Evolutionary conservation across 352 stramenopile genomes (phyloP).

Genomic region (Globisporangium okanoganense): DNA sequence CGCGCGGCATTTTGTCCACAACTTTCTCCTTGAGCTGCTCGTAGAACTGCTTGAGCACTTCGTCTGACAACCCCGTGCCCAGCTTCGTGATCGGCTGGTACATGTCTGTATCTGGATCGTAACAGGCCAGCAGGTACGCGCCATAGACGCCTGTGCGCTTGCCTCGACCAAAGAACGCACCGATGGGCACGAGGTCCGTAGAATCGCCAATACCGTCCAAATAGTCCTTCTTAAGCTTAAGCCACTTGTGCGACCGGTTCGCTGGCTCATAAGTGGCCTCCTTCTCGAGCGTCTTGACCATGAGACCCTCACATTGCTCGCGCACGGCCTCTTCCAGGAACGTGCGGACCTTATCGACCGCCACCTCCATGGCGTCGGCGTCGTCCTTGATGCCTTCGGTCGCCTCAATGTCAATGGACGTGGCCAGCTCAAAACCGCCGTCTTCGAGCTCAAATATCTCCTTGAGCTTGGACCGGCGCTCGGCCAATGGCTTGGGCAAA

Average conservation of each 20-base stretch:
- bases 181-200: slow-evolving; percentile 98
- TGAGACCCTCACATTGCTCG: slow-evolving; percentile 95
- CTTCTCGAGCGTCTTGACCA: slow-evolving; percentile 99
- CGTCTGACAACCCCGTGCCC: slow-evolving; percentile 98
- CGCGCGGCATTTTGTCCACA: slow-evolving; percentile 78
- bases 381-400: slow-evolving; percentile 86
- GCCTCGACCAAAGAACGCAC: slow-evolving; percentile 95
- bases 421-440: slow-evolving; percentile 94
- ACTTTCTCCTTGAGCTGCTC: slow-evolving; percentile 81
- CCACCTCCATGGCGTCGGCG: slow-evolving; percentile 83
- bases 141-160: slow-evolving; percentile 97
- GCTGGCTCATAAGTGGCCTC: slow-evolving; percentile 98
- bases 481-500: slow-evolving; percentile 84
- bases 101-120: slow-evolving; percentile 97
- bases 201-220: slow-evolving; percentile 97
- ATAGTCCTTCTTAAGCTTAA: slow-evolving; percentile 99
- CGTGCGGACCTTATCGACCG: slow-evolving; percentile 74
- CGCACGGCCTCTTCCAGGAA: slow-evolving; percentile 96
- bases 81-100: slow-evolving; percentile 99
- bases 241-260: slow-evolving; percentile 98
- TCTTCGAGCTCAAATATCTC: slow-evolving; percentile 91
- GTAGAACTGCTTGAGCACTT: slow-evolving; percentile 92
- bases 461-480: slow-evolving; percentile 90
- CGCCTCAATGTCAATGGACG: slow-evolving; percentile 85
- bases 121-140: slow-evolving; percentile 98